These are phyloP conservation scores for Phytophthora syringae DNA, from an alignment of 352 stramenopile genomes.

Conservation along the genomic window DNA sequence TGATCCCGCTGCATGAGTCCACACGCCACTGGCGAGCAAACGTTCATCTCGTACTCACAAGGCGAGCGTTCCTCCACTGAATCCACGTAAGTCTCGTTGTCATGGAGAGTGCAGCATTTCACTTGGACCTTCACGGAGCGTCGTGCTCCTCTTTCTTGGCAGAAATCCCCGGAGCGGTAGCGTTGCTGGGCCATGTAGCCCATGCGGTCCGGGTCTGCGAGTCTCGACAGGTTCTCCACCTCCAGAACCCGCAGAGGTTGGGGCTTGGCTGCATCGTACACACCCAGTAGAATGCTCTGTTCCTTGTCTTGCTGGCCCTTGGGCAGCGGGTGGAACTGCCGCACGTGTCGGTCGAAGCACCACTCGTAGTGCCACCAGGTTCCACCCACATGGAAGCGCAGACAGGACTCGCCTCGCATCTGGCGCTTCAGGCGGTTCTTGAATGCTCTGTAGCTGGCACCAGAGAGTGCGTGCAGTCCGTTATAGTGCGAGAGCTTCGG, in stretches of 20 bases:
- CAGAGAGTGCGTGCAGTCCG: conserved; percentile 66
- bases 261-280: conserved; percentile 37
- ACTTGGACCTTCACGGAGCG: conserved; percentile 58
- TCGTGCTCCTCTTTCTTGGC: conserved; percentile 13
- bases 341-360: conserved; percentile 74
- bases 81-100: conserved; percentile 88
- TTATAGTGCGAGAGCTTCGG: conserved; percentile 49
- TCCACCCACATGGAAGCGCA: conserved; percentile 62
- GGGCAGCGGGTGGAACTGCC: conserved; percentile 62
- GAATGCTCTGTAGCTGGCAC: conserved; percentile 67
- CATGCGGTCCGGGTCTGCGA: conserved; percentile 55
- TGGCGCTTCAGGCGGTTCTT: conserved; percentile 74
- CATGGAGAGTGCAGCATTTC: conserved; percentile 77
- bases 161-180: conserved; percentile 61
- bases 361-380: conserved; percentile 90
- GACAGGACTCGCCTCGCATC: conserved; percentile 53
- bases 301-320: conserved; percentile 26
- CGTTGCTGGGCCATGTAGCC: conserved; percentile 66
- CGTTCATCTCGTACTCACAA: conserved; percentile 68
- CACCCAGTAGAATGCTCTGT: conserved; percentile 50
- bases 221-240: conserved; percentile 40
- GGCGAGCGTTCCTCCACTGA: conserved; percentile 51
- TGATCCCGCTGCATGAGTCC: conserved; percentile 74
- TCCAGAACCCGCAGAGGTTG: conserved; percentile 50
- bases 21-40: conserved; percentile 81